A percentile compares a stretch with the other conserved stretches of the same genome.
These are phyloP conservation scores for Talaromyces amestolkiae DNA, from an alignment of 2,329 filamentous ascomycete species.

Conservation along the genomic window DNA sequence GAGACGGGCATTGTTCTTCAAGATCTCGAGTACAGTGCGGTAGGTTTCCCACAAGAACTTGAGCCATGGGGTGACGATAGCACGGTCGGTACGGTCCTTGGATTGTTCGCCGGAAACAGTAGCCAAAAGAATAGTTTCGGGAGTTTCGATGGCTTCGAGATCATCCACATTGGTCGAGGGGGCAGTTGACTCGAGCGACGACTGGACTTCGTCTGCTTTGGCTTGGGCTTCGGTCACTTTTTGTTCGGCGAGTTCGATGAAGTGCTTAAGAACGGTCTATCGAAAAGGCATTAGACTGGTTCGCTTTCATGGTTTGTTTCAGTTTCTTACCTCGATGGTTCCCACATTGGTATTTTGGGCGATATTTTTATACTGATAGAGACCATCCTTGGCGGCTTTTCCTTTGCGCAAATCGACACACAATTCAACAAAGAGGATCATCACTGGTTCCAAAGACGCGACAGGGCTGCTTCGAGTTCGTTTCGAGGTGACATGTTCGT, in stretches of 20 bases:
- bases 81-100: conserved; percentile 92
- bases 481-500: conserved; percentile 99
- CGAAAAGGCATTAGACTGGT: conserved; percentile 11
- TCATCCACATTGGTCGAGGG: conserved; percentile 80
- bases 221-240: conserved; percentile 95
- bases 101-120: conserved; percentile 98
- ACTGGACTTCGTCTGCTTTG: conserved; percentile 94
- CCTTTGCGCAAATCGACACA: conserved; percentile 97
- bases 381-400: conserved; percentile 95
- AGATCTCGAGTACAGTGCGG: conserved; percentile 94
- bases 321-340: conserved; percentile 78
- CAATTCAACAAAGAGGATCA: conserved; percentile 95
- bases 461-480: conserved; percentile 96
- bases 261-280: conserved; percentile 88
- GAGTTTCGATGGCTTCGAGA: conserved; percentile 93
- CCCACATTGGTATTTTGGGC: conserved; percentile 98
- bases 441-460: conserved; percentile 92
- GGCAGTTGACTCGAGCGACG: conserved; percentile 72
- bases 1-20: conserved; percentile 96
- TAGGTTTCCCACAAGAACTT: conserved; percentile 99
- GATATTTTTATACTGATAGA: conserved; percentile 99
- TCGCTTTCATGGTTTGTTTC: not conserved
- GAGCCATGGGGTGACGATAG: conserved; percentile 97
- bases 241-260: conserved; percentile 93
- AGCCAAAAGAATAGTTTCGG: conserved; percentile 94